phyloP scores from a whole-genome alignment of 805 yeast species.

The Priceomyces carsonii region DNA sequence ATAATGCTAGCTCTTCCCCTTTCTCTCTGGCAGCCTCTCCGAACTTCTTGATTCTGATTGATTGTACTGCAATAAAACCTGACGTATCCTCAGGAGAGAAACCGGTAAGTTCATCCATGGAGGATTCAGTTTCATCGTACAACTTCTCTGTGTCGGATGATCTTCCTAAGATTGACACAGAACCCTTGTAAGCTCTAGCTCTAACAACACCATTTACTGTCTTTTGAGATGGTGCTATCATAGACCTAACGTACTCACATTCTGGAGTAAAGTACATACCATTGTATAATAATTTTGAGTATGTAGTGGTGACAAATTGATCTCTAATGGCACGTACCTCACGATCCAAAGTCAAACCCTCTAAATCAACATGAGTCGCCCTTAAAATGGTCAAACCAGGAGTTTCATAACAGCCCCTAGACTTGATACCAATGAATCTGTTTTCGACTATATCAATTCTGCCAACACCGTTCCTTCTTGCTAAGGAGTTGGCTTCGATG shows the following conservation, averaged over 20 bases:
- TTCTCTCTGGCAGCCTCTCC: conserved; percentile 92
- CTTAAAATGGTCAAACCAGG: conserved; percentile 97
- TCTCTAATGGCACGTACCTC: conserved; percentile 98
- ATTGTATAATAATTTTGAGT: conserved; percentile 88
- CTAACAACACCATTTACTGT: conserved; percentile 97
- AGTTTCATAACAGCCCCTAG: conserved; percentile 99
- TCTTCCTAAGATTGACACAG: conserved; percentile 83
- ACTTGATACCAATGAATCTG: conserved; percentile 97
- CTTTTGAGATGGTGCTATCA: conserved; percentile 92
- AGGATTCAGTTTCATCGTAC: conserved; percentile 96
- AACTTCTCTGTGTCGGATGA: conserved; percentile 93
- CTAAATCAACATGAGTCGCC: conserved; percentile 91
- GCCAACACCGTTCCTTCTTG: conserved; percentile 99
- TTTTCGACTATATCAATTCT: conserved; percentile 98
- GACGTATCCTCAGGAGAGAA: conserved; percentile 96
- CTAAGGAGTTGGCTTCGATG: conserved; percentile 88
- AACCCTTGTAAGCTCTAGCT: conserved; percentile 91
- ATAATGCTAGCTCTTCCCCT: conserved; percentile 56
- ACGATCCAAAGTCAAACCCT: conserved; percentile 95
- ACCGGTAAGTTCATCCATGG: conserved; percentile 99
- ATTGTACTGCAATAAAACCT: conserved; percentile 97
- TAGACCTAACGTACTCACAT: conserved; percentile 90
- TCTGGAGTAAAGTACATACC: conserved; percentile 99
- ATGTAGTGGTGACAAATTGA: conserved; percentile 89
- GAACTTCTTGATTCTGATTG: conserved; percentile 96